These are phyloP conservation scores for Ophiostoma triangulosporum DNA, from an alignment of 2,329 filamentous ascomycete species.

Conservation along the genomic window DNA sequence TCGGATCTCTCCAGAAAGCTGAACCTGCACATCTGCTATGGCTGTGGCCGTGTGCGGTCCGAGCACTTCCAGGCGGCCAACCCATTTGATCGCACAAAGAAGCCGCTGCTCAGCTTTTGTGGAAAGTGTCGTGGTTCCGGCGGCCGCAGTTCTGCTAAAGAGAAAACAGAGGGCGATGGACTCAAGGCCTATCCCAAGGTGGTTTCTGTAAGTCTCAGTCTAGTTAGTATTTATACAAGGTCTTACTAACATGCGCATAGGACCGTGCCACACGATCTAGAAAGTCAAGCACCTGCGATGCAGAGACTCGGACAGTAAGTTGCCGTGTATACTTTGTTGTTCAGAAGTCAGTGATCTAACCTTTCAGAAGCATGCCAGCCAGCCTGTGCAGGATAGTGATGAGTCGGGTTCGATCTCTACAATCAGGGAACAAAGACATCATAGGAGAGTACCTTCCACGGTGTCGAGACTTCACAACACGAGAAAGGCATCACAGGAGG, in stretches of 20 bases:
- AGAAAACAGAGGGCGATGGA: background rate
- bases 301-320: background rate
- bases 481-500: background rate
- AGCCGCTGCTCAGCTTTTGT: conserved; percentile 23
- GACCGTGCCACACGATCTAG: background rate
- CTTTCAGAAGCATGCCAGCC: background rate
- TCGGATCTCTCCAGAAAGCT: background rate
- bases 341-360: background rate
- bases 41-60: conserved; percentile 28
- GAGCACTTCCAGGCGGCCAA: conserved; percentile 24
- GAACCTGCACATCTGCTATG: conserved; percentile 27
- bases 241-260: too few relatives aligned
- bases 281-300: background rate
- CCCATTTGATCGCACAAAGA: conserved; percentile 19
- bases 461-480: background rate
- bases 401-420: background rate
- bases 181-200: background rate
- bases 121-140: conserved; percentile 19
- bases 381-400: background rate
- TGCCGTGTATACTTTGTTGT: background rate
- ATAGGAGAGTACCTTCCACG: background rate
- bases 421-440: background rate
- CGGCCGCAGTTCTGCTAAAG: background rate
- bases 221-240: too few relatives aligned
- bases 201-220: background rate